Evolutionary conservation across 2,329 filamentous ascomycete species (phyloP).

Genomic region (Zymoseptoria passerinii): DNA sequence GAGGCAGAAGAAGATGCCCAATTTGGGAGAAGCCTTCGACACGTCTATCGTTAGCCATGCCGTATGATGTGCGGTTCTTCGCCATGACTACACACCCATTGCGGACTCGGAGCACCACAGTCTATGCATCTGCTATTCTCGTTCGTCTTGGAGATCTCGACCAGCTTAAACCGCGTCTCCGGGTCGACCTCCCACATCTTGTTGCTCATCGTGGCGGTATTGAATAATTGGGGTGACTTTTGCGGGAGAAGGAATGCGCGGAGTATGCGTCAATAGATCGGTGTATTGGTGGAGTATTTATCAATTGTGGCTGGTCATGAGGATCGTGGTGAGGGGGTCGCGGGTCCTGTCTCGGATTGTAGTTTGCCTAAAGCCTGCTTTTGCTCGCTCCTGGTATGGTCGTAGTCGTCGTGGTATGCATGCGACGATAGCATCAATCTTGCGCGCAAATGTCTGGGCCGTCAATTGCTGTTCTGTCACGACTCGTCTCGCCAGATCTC

Average conservation of each 20-base stretch:
- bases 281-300: neutral
- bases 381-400: neutral
- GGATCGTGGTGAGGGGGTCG: neutral
- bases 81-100: conserved; percentile 65
- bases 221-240: conserved; percentile 1
- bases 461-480: neutral
- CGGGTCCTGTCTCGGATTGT: neutral
- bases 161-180: conserved; percentile 91
- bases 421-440: neutral
- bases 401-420: neutral
- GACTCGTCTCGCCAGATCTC: too few relatives aligned
- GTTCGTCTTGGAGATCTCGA: conserved; percentile 81
- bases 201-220: conserved; percentile 33
- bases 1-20: conserved; percentile 97
- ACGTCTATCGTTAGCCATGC: conserved; percentile 3
- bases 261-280: neutral
- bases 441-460: neutral
- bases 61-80: neutral
- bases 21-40: conserved; percentile 70
- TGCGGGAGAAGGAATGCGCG: neutral
- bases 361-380: neutral
- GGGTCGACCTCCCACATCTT: conserved; percentile 99
- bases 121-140: conserved; percentile 90
- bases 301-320: neutral
- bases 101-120: conserved; percentile 87